These are phyloP conservation scores for Leccinellum luteum DNA, from an alignment of 768 basidiomycete species.

Conservation along the genomic window DNA sequence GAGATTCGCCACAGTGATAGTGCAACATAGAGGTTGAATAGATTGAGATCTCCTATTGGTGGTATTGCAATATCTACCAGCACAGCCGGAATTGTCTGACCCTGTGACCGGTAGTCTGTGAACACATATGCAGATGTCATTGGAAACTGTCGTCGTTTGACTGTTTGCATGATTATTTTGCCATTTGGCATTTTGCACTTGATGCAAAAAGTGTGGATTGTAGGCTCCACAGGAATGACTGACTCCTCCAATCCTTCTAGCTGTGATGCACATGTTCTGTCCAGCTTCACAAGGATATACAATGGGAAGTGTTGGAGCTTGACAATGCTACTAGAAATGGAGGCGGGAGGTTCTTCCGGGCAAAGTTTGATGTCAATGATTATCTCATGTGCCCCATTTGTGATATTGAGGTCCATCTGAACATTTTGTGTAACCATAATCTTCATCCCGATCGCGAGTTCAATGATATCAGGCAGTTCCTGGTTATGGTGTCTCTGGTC, in stretches of 20 bases:
- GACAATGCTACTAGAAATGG: neutral
- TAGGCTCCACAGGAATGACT: neutral
- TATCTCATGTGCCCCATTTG: slow-evolving; percentile 36
- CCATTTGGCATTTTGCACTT: neutral
- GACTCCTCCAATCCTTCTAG: neutral
- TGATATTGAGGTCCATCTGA: slow-evolving; percentile 39
- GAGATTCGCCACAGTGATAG: too few relatives aligned
- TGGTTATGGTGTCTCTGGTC: neutral
- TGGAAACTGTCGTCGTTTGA: neutral
- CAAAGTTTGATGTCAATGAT: neutral
- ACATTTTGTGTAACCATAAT: slow-evolving; percentile 41
- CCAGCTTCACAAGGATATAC: neutral
- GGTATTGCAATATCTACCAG: slow-evolving; percentile 39
- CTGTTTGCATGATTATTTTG: neutral
- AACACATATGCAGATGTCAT: neutral
- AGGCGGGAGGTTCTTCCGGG: neutral
- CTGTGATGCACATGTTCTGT: neutral
- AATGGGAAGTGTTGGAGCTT: neutral
- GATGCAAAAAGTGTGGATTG: neutral
- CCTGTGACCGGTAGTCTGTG: slow-evolving; percentile 28
- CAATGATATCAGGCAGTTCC: neutral
- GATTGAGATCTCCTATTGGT: slow-evolving; percentile 27
- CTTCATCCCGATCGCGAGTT: slow-evolving; percentile 32
- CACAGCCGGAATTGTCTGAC: slow-evolving; percentile 37
- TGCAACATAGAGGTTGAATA: slow-evolving; percentile 43